Base-by-base conservation (phyloP, 2,329 filamentous ascomycete genomes). In the Spiromastix sp. region DNA sequence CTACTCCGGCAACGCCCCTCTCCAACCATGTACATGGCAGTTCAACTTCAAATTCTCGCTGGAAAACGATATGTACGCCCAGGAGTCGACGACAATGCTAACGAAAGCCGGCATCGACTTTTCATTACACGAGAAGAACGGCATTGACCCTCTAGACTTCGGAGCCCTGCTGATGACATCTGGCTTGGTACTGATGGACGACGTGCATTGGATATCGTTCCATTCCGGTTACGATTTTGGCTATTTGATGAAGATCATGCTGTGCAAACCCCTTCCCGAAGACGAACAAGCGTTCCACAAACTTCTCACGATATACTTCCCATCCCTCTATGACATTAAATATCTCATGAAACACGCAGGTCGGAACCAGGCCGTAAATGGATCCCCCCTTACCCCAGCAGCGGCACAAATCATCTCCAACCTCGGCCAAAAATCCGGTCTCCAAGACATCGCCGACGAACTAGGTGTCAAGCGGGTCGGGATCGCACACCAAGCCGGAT, bases 1-100 rank as follows among this genome's bases (percentile, higher is more conserved):
- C 17, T 71, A 72, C 44, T 62, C 60, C 13, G 69, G 67, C 43
- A 68, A 68, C 43, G 62, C 72, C 36, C 55, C 68, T n/a, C 59
- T 60, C 22, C 78, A 85, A 40, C 89, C 85, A 11, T 93, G 83
- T 55, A 93, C 89, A 12, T 98, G 91, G 91, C 89, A 95, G 49
- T 98, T 98, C 71, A 96, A 98, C 68, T 98, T 98, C 64, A 81
- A 87, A 49, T 98, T 96, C 60, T 91, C 85, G 2, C 71, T 95
- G 7, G 83, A 91, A 47, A 78, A 89, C 25, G 91, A 98, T 62
- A 98, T 98, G 91, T 96, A 93, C 63, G 91, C 93, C 44, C 82
- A 94, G 55, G 82, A 86, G 39, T 95, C 86, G 11, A 95, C 95
- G 47, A 82, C 91, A 45, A 85, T 93, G 48, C 72, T 96, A 13